phyloP scores from a whole-genome alignment of 306 rosid genomes.

The Quillaja saponaria region DNA sequence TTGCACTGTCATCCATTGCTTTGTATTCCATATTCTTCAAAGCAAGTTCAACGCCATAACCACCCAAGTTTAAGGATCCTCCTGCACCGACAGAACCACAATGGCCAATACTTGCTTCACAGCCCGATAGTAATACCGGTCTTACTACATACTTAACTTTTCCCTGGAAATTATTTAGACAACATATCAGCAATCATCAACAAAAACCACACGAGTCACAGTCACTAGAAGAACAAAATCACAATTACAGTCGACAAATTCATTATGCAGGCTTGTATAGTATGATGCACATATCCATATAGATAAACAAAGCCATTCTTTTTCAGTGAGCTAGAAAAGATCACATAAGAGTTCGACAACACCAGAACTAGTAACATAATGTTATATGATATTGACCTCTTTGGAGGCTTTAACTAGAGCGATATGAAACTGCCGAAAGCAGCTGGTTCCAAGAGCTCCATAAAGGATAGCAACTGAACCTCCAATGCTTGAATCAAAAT shows the following conservation, averaged over 20 bases:
- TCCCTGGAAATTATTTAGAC: slow-evolving; percentile 54
- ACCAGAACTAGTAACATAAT: slow-evolving; percentile 16
- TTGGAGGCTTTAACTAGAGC: slow-evolving; percentile 74
- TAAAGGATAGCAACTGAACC: slow-evolving; percentile 80
- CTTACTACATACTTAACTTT: slow-evolving; percentile 75
- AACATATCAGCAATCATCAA: slow-evolving; percentile 26
- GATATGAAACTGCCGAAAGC: slow-evolving; percentile 81
- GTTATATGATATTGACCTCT: slow-evolving; percentile 73
- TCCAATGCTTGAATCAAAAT: slow-evolving; percentile 61
- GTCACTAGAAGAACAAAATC: neutral
- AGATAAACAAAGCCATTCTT: no score
- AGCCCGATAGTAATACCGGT: slow-evolving; percentile 79
- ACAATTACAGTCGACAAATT: no score
- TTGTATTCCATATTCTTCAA: slow-evolving; percentile 98
- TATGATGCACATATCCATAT: slow-evolving; percentile 3
- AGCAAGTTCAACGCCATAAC: slow-evolving; percentile 96
- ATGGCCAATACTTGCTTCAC: slow-evolving; percentile 58
- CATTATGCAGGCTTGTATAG: slow-evolving; percentile 12
- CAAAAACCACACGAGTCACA: slow-evolving; percentile 10
- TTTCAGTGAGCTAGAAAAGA: no score
- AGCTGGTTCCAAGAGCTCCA: slow-evolving; percentile 85
- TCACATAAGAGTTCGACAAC: no score
- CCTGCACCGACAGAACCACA: slow-evolving; percentile 88
- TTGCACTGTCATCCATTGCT: slow-evolving; percentile 85
- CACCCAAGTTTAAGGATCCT: slow-evolving; percentile 83